Evolutionary conservation across 2,329 filamentous ascomycete species (phyloP).

Genomic region (Nemania serpens): DNA sequence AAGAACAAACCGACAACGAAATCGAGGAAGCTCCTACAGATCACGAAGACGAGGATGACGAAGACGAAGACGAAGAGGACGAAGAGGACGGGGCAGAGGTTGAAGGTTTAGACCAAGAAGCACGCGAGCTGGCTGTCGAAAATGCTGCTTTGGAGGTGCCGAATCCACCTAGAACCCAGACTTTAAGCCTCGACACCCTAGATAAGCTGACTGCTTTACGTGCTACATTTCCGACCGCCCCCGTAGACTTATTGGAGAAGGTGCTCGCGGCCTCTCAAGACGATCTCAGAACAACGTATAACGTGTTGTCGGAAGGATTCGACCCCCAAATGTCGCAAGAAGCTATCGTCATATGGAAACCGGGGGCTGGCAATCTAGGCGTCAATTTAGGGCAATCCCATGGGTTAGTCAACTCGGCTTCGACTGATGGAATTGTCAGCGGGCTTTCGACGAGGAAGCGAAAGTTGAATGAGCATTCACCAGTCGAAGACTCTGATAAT

Average conservation of each 20-base stretch:
- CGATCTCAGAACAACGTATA: slow-evolving; percentile 47
- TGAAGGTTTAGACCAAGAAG: slow-evolving; percentile 45
- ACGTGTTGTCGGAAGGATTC: slow-evolving; percentile 42
- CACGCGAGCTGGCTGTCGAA: slow-evolving; percentile 50
- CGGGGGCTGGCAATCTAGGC: not conserved
- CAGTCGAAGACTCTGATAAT: slow-evolving; percentile 22
- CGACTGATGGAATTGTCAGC: not conserved
- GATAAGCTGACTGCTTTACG: slow-evolving; percentile 46
- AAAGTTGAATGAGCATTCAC: slow-evolving; percentile 38
- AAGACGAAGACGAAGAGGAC: slow-evolving; percentile 35
- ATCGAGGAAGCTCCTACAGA: slow-evolving; percentile 41
- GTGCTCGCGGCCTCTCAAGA: slow-evolving; percentile 43
- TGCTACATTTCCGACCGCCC: slow-evolving; percentile 50
- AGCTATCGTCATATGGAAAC: slow-evolving; percentile 24
- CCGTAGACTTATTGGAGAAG: slow-evolving; percentile 43
- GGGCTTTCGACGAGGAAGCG: not conserved
- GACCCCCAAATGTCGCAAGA: slow-evolving; percentile 37
- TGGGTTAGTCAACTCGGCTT: not conserved
- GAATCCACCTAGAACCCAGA: not conserved
- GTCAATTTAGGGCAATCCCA: not conserved
- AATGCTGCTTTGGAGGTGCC: slow-evolving; percentile 36
- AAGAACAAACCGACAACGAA: not conserved
- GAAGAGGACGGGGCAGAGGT: not conserved
- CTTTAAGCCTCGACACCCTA: slow-evolving; percentile 30
- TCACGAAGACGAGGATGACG: slow-evolving; percentile 43